Conservation (phyloP, 768 basidiomycete species). For the Hericium rajendrae region DNA sequence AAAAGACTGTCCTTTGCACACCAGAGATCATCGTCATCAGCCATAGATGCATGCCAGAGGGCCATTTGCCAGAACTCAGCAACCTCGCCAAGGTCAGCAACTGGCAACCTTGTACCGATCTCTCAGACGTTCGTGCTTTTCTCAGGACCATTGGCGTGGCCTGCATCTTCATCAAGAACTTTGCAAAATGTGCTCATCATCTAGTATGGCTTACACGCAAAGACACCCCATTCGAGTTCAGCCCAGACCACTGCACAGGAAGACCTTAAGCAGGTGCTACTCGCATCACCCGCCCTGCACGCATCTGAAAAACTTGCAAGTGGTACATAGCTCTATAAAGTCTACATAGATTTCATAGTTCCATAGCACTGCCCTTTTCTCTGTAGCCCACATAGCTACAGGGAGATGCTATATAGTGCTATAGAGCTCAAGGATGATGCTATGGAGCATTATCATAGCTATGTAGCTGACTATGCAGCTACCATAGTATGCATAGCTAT, state of each 20-base stretch:
- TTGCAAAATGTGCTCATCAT: slow-evolving; percentile 12
- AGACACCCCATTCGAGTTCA: slow-evolving; percentile 13
- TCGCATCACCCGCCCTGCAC: neutral
- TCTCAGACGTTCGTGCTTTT: slow-evolving; percentile 18
- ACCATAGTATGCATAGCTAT: no score
- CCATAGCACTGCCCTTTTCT: no score
- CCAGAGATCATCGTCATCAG: slow-evolving; percentile 25
- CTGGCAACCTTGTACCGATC: slow-evolving; percentile 13
- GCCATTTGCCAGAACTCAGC: slow-evolving; percentile 19
- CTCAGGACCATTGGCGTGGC: slow-evolving; percentile 17
- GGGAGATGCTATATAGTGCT: no score
- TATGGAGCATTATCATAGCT: no score
- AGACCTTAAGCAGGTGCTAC: slow-evolving; percentile 11
- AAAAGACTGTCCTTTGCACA: slow-evolving; percentile 24
- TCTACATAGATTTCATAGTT: no score
- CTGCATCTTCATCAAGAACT: slow-evolving; percentile 16
- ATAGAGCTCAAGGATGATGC: no score
- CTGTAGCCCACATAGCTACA: no score
- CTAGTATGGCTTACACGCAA: slow-evolving; percentile 16
- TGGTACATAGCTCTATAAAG: no score
- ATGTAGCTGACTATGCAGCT: no score
- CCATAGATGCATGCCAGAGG: slow-evolving; percentile 28
- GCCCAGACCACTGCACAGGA: slow-evolving; percentile 10
- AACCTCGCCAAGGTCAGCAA: slow-evolving; percentile 18
- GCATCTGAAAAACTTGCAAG: no score